Percentiles rank a stretch among this genome's conserved stretches.
These are phyloP conservation scores for Ogataea nakhonphanomensis DNA, from an alignment of 805 yeast species.

Conservation along the genomic window DNA sequence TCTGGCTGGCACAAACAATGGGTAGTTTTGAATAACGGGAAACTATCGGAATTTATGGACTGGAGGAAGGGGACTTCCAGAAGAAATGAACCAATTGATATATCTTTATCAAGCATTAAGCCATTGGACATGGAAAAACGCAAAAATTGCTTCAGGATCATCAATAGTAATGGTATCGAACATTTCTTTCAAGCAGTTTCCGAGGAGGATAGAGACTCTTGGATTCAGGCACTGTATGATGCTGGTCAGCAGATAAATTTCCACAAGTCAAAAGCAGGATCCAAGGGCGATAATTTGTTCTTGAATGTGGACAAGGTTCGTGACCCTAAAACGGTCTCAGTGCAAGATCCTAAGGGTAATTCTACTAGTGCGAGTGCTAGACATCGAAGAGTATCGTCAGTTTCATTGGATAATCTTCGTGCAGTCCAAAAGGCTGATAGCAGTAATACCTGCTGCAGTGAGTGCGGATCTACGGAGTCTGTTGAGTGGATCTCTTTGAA, in stretches of 20 bases:
- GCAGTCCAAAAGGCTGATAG: constrained; percentile 41
- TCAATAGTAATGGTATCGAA: constrained; percentile 62
- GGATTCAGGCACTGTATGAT: constrained; percentile 63
- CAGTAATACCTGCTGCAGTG: constrained; percentile 71
- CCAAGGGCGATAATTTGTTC: not conserved
- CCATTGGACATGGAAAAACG: constrained; percentile 44
- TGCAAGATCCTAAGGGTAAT: constrained; percentile 2
- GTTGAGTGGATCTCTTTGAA: constrained; percentile 91
- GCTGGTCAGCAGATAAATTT: constrained; percentile 41
- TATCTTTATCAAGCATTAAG: constrained; percentile 64
- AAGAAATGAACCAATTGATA: constrained; percentile 64
- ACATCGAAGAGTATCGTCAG: constrained; percentile 34
- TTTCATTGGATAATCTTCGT: constrained; percentile 32
- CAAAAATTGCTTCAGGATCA: constrained; percentile 67
- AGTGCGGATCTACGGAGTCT: constrained; percentile 60
- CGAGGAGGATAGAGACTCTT: constrained; percentile 60
- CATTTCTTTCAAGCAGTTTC: constrained; percentile 73
- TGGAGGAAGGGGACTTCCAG: constrained; percentile 70
- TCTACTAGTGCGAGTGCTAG: constrained; percentile 11
- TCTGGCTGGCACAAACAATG: constrained; percentile 87
- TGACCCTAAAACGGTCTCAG: not conserved
- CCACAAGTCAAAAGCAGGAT: constrained; percentile 5
- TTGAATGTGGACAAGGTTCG: not conserved
- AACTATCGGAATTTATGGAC: constrained; percentile 66
- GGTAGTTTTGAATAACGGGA: constrained; percentile 72